phyloP scores from a whole-genome alignment of 768 basidiomycete species.

The Amanita muscaria region DNA sequence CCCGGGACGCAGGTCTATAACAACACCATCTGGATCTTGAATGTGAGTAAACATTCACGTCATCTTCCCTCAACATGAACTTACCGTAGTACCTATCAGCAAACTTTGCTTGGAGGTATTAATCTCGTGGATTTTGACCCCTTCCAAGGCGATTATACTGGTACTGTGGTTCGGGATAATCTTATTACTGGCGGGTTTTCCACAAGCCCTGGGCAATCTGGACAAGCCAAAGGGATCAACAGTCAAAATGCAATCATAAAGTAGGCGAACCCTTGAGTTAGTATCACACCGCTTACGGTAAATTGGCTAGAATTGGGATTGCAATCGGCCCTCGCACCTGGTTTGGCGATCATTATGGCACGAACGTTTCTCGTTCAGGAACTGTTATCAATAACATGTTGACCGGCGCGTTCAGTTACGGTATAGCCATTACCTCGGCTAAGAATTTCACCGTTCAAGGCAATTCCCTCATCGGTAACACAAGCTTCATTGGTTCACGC shows the following conservation, averaged over 20 bases:
- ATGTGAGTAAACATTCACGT: constrained; percentile 30
- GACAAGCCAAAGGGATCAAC: constrained; percentile 46
- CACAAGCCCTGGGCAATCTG: constrained; percentile 30
- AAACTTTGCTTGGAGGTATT: constrained; percentile 67
- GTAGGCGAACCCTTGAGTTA: constrained; percentile 27
- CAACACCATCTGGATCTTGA: constrained; percentile 67
- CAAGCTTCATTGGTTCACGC: constrained; percentile 62
- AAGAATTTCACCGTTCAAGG: constrained; percentile 56
- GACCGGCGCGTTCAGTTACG: constrained; percentile 67
- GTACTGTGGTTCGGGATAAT: constrained; percentile 60
- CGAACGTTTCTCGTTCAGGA: constrained; percentile 45
- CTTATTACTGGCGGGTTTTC: constrained; percentile 63
- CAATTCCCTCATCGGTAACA: constrained; percentile 58
- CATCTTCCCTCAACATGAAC: too few species aligned
- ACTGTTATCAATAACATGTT: constrained; percentile 48
- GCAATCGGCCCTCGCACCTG: constrained; percentile 72
- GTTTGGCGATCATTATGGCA: constrained; percentile 51
- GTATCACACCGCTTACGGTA: constrained; percentile 1
- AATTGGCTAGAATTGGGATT: constrained; percentile 54
- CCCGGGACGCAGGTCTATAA: constrained; percentile 68
- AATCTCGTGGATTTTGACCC: constrained; percentile 70
- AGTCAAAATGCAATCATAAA: constrained; percentile 58
- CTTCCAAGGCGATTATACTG: constrained; percentile 56
- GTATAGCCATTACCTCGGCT: constrained; percentile 56
- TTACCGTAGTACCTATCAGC: constrained; percentile 25